Conservation (phyloP, 1,139 yeast species). For the Saccharomyces hybrid region DNA sequence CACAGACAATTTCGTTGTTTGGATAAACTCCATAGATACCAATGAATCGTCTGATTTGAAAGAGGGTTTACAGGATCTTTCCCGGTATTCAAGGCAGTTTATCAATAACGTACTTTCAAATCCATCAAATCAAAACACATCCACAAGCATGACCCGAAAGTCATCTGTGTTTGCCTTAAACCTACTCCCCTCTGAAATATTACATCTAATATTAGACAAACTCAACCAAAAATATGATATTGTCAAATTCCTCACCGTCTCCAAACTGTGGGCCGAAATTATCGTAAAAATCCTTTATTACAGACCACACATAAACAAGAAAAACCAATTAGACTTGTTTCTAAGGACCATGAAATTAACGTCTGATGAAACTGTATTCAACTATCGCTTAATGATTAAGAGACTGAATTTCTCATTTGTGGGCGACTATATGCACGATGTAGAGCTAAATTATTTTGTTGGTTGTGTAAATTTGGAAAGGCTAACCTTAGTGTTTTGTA, state of each 20-base stretch:
- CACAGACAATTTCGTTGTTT: slow-evolving; percentile 19
- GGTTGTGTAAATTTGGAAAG: slow-evolving; percentile 78
- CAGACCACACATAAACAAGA: slow-evolving; percentile 70
- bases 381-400: slow-evolving; percentile 67
- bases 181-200: slow-evolving; percentile 72
- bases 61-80: slow-evolving; percentile 15
- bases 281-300: slow-evolving; percentile 83
- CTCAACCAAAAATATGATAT: slow-evolving; percentile 58
- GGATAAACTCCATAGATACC: slow-evolving; percentile 23
- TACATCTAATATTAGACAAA: slow-evolving; percentile 62
- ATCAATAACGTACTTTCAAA: slow-evolving; percentile 6
- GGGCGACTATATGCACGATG: slow-evolving; percentile 60
- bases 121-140: not conserved
- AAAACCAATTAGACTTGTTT: slow-evolving; percentile 41
- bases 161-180: slow-evolving; percentile 40
- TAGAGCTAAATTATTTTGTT: slow-evolving; percentile 44
- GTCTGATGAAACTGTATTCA: slow-evolving; percentile 49
- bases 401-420: slow-evolving; percentile 75
- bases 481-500: slow-evolving; percentile 76
- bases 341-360: slow-evolving; percentile 48
- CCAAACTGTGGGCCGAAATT: slow-evolving; percentile 73
- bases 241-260: slow-evolving; percentile 63
- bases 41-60: slow-evolving; percentile 14
- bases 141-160: not conserved
- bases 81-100: slow-evolving; percentile 9